Evolutionary conservation across 2,329 filamentous ascomycete species (phyloP), one percentile per base, ranked within the genome.

Genomic region (Aspergillus hiratsukae): DNA sequence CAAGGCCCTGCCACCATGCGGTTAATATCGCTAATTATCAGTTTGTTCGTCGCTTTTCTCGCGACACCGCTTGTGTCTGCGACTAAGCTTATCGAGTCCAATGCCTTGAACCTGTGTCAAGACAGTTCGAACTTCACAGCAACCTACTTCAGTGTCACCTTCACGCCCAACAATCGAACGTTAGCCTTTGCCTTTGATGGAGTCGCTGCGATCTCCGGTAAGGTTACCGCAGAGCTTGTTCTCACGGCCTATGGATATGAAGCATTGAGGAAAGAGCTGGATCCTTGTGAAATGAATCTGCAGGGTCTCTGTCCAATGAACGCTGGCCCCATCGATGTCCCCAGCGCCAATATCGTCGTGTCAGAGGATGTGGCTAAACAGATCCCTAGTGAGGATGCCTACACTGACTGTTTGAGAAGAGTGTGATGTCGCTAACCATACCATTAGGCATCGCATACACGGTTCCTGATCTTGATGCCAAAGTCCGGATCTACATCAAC

Each of bases 381-480:
- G 53, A 86, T 97, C 67, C 92, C 92, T 56, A 84, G 82, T 81
- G 72, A 62, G 78, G 69, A 27, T 41, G 19, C 7, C 29, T 14
- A 48, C 48, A 7, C 9, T 48, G 23, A n/a, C 19, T 11, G 9
- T 48, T 28, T 17, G 48, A 11, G 28, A 49, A 46, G 55, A 48
- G 59, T 46, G 35, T 41, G 48, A n/a, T 46, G 29, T 31, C 48
- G 48, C 50, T 58, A 57, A 29, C 17, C 48, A 19, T 54, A 35
- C 54, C 29, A 48, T 55, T 65, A 82, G 81, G 84, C 50, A 93
- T 97, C 68, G 89, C 91, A 52, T 97, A 94, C 76, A 87, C 83
- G 51, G 88, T 97, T 46, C 92, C 92, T 50, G 93, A 97, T 80
- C 81, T 97, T 53, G 93, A 97, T 73, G 91, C 91, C 59, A 87